These are phyloP conservation scores for Boletus reticulatus DNA, from an alignment of 768 basidiomycete genomes.

Conservation along the genomic window DNA sequence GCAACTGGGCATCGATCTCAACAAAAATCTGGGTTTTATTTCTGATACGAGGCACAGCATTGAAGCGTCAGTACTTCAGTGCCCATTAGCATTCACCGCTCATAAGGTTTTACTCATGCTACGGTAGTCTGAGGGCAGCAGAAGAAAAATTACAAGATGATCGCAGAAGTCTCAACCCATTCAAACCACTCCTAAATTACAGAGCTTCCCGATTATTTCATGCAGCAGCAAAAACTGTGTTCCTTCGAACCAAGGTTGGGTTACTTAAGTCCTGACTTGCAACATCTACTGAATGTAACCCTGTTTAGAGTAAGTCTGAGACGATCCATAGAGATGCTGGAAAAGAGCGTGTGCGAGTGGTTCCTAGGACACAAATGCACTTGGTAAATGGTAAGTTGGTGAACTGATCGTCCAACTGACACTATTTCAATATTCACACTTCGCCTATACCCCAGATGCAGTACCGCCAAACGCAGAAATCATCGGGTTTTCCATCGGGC, in stretches of 20 bases:
- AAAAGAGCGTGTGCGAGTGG: background rate
- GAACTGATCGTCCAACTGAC: no score
- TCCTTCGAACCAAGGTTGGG: background rate
- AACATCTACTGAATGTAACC: no score
- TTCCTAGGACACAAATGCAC: constrained; percentile 4
- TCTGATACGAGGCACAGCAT: background rate
- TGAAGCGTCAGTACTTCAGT: constrained; percentile 1
- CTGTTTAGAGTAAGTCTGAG: constrained; percentile 6
- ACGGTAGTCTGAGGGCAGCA: no score
- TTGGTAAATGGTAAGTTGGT: background rate
- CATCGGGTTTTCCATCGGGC: background rate
- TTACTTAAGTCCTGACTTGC: no score
- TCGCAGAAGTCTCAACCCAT: no score
- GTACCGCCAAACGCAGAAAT: background rate
- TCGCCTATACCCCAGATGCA: background rate
- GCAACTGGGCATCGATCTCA: background rate
- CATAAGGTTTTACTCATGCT: no score
- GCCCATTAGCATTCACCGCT: no score
- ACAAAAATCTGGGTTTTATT: background rate
- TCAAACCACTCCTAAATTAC: no score
- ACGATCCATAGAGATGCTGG: background rate
- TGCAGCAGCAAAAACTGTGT: background rate
- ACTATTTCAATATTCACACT: background rate
- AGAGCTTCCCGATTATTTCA: background rate
- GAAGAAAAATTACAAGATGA: no score